Evolutionary conservation across 371 early-diverging fungal genomes (phyloP).

Genomic region (Syncephalastrum sp.): DNA sequence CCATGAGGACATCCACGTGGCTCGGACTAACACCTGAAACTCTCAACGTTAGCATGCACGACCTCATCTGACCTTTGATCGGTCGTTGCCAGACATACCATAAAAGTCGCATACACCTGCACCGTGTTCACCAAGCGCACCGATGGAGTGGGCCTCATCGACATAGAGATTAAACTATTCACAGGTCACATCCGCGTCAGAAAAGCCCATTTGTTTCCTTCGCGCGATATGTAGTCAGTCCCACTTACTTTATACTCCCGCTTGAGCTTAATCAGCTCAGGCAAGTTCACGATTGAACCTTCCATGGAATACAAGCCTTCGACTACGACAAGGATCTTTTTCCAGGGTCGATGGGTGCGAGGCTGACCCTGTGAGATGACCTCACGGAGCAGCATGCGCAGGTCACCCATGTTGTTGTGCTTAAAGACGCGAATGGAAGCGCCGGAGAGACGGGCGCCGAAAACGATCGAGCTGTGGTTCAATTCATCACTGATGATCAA

Average conservation of each 20-base stretch:
- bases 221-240: neutral
- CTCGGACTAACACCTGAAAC: slow-evolving; percentile 67
- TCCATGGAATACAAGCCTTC: slow-evolving; percentile 99
- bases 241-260: slow-evolving; percentile 85
- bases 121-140: slow-evolving; percentile 93
- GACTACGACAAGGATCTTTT: slow-evolving; percentile 97
- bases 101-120: slow-evolving; percentile 98
- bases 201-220: neutral
- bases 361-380: slow-evolving; percentile 99
- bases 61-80: neutral
- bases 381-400: slow-evolving; percentile 88
- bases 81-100: slow-evolving; percentile 21
- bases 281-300: slow-evolving; percentile 91
- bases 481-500: slow-evolving; percentile 97
- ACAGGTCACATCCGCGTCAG: neutral
- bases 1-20: slow-evolving; percentile 98
- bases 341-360: slow-evolving; percentile 98
- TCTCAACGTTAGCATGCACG: slow-evolving; percentile 16
- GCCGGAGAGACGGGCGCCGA: slow-evolving; percentile 95
- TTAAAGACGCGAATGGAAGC: slow-evolving; percentile 95
- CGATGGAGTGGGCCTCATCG: slow-evolving; percentile 99
- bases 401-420: slow-evolving; percentile 87
- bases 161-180: slow-evolving; percentile 93
- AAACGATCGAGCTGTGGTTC: slow-evolving; percentile 97
- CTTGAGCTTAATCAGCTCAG: slow-evolving; percentile 90